These are phyloP conservation scores for Mycena polygramma DNA, from an alignment of 768 basidiomycete genomes.

Conservation along the genomic window DNA sequence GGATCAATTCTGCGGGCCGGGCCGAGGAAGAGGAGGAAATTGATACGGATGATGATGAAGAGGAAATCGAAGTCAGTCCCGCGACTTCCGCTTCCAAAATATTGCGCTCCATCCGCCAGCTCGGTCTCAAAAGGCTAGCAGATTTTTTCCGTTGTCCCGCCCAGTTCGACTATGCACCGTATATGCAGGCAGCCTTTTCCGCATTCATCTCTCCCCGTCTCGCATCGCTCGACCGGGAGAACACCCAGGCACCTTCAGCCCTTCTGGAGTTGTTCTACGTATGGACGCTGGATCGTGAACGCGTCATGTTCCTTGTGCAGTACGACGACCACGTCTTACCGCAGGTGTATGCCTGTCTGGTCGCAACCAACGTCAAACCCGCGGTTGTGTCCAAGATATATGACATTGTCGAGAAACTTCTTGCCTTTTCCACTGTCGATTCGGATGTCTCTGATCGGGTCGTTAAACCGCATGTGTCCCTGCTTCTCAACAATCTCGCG, in stretches of 20 bases:
- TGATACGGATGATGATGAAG: constrained; percentile 48
- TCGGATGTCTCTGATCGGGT: constrained; percentile 62
- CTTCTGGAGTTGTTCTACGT: constrained; percentile 86
- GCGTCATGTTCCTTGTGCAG: constrained; percentile 74
- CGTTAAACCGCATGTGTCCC: constrained; percentile 77
- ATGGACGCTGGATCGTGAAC: constrained; percentile 75
- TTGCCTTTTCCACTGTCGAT: constrained; percentile 67
- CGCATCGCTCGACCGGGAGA: constrained; percentile 80
- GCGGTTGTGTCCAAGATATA: constrained; percentile 84
- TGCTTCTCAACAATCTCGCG: constrained; percentile 80
- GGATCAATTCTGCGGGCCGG: constrained; percentile 56
- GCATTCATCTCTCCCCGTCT: constrained; percentile 89
- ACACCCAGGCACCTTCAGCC: constrained; percentile 91
- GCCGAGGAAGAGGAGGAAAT: constrained; percentile 53
- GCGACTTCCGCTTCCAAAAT: constrained; percentile 52
- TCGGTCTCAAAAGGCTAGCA: constrained; percentile 86
- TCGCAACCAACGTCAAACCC: constrained; percentile 89
- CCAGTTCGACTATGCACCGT: constrained; percentile 81
- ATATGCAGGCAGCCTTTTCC: constrained; percentile 74
- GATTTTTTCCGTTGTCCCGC: constrained; percentile 88
- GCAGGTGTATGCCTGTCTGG: constrained; percentile 85
- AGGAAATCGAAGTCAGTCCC: constrained; percentile 49
- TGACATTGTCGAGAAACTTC: constrained; percentile 84
- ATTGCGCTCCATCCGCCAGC: constrained; percentile 78
- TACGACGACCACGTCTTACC: constrained; percentile 79